Percentiles rank a stretch among this genome's conserved stretches.
phyloP scores from a whole-genome alignment of 179 eudicot species.

The Amaranthus tricolor region DNA sequence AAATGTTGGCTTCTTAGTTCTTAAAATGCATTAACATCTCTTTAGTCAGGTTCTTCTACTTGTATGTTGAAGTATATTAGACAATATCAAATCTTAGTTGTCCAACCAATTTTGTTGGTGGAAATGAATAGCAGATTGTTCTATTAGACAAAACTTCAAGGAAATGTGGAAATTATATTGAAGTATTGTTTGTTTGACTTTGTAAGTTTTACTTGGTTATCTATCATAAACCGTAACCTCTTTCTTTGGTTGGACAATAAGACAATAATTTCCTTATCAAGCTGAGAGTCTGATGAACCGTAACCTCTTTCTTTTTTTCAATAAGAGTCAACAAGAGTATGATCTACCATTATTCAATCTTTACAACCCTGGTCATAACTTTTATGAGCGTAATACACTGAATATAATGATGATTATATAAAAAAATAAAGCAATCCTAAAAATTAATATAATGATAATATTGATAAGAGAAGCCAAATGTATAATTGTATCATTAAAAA shows the following conservation, averaged over 20 bases:
- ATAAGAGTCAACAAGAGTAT: no score
- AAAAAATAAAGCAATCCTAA: no score
- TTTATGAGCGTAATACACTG: no score
- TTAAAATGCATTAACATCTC: background rate
- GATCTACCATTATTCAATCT: no score
- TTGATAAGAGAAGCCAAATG: background rate
- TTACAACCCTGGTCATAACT: no score
- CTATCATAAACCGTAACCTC: background rate
- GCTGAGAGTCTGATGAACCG: no score
- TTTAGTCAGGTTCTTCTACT: conserved; percentile 12
- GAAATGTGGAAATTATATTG: background rate
- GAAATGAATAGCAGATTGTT: no score
- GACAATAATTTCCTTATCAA: no score
- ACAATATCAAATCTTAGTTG: background rate
- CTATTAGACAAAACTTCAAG: background rate
- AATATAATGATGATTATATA: no score
- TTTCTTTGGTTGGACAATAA: no score
- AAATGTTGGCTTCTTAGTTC: conserved; percentile 45
- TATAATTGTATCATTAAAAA: no score
- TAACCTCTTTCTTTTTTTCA: no score
- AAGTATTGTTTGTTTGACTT: background rate
- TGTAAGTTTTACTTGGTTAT: background rate
- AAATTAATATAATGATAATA: background rate
- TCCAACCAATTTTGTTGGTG: background rate
- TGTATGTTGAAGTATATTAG: background rate